Conservation (phyloP, 495 filamentous ascomycete genomes). For the Hypoxylon perforatum region DNA sequence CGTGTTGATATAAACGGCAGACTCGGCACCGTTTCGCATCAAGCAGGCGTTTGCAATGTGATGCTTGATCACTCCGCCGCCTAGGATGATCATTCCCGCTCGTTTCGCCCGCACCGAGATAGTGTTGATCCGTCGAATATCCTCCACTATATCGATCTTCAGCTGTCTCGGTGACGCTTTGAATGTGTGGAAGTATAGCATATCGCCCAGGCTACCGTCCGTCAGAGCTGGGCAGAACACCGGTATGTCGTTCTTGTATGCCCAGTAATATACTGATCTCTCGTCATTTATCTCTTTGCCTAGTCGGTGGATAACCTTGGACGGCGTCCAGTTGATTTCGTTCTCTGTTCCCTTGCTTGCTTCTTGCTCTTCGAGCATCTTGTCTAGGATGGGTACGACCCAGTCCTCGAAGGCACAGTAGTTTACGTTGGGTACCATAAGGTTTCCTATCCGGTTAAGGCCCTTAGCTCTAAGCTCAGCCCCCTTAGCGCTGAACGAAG, state of each 20-base stretch:
- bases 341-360: conserved; percentile 72
- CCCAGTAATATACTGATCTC: conserved; percentile 92
- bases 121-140: conserved; percentile 89
- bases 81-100: conserved; percentile 93
- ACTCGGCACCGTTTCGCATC: conserved; percentile 97
- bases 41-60: conserved; percentile 97
- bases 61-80: conserved; percentile 93
- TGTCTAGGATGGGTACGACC: conserved; percentile 90
- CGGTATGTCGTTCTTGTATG: conserved; percentile 90
- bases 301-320: conserved; percentile 83
- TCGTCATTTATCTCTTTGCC: conserved; percentile 94
- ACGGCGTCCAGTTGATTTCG: conserved; percentile 88
- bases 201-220: conserved; percentile 93
- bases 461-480: conserved; percentile 81
- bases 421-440: conserved; percentile 96
- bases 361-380: conserved; percentile 93
- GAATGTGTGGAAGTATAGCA: conserved; percentile 98
- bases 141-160: conserved; percentile 86
- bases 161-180: conserved; percentile 81
- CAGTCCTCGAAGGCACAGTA: conserved; percentile 98
- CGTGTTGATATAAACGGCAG: conserved; percentile 96
- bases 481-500: conserved; percentile 79
- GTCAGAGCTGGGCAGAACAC: conserved; percentile 97
- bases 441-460: conserved; percentile 93
- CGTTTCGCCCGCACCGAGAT: conserved; percentile 84